Conservation (phyloP, 495 filamentous ascomycete genomes). For the Tuber indicum region DNA sequence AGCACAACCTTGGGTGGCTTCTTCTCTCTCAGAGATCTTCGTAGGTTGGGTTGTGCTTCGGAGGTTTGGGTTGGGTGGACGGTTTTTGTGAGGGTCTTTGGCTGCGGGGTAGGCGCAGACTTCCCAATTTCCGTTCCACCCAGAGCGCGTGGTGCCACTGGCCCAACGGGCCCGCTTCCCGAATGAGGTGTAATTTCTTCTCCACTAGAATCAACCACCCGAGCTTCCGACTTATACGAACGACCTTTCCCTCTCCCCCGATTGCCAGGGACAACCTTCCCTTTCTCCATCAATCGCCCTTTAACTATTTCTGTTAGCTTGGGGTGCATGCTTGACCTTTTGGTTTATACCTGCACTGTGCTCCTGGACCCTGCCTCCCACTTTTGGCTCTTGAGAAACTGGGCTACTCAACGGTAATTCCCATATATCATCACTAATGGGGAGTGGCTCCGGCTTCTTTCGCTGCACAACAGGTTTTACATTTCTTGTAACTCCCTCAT, state of each 20-base stretch:
- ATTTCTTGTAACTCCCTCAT: background rate
- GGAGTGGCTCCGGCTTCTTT: background rate
- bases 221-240: background rate
- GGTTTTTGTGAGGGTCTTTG: background rate
- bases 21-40: background rate
- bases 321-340: background rate
- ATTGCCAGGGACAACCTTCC: background rate
- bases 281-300: background rate
- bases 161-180: background rate
- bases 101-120: background rate
- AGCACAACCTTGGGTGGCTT: background rate
- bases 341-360: background rate
- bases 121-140: background rate
- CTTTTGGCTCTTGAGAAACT: background rate
- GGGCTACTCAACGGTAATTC: constrained; percentile 1
- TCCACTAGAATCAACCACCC: background rate
- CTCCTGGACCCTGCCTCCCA: background rate
- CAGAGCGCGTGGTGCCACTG: background rate
- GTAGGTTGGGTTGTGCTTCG: background rate
- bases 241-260: background rate
- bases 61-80: background rate
- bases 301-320: background rate
- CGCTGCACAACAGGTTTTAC: background rate
- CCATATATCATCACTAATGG: constrained; percentile 1
- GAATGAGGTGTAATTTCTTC: background rate